Base-by-base conservation (phyloP, 352 stramenopile genomes). In the Hyaloperonospora brassicae region DNA sequence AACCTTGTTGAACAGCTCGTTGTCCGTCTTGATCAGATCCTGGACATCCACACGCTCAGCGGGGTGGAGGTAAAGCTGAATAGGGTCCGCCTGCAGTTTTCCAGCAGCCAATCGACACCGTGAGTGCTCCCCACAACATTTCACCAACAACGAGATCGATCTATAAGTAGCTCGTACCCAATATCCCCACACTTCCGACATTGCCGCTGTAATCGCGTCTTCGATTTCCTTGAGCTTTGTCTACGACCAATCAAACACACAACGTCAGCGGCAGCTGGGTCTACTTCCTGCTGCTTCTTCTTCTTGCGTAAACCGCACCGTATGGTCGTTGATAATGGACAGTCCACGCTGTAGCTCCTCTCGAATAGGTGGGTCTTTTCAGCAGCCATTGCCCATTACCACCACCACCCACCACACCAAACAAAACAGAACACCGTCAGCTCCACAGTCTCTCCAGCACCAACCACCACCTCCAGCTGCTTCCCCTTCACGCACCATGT, bases 161-260 rank as follows among this genome's bases (percentile, higher is more conserved):
- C 4, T 0, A 34, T 8, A 34, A 34, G 4, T 34, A 4, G 8
- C 8, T 34, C 62, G 57, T 68, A 92, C 82, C 83, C 84, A 94
- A 52, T 94, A 92, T 52, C 82, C 84, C 84, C 84, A 94, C 6
- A 94, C 81, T 79, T 94, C 84, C 10, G 84, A 94, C 83, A 93
- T 91, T 6, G 83, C 80, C 0, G 79, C 77, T 13, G 81, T 91
- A 54, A 94, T 85, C 0, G 80, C 81, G 43, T 93, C 81, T 57
- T 93, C 84, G 49, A 93, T 91, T 38, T 91, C 84, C 59, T 92
- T 91, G 22, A 93, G 57, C 58, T 89, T 91, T 5, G 76, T 84
- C 79, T 92, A 42, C 9, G 52, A n/a, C 6, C 24, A 14, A 39
- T 46, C n/a, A 57, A 47, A 5, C 21, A 46, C 11, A 31, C 34